Conservation (phyloP, 306 rosid genomes). For the Urtica urens region DNA sequence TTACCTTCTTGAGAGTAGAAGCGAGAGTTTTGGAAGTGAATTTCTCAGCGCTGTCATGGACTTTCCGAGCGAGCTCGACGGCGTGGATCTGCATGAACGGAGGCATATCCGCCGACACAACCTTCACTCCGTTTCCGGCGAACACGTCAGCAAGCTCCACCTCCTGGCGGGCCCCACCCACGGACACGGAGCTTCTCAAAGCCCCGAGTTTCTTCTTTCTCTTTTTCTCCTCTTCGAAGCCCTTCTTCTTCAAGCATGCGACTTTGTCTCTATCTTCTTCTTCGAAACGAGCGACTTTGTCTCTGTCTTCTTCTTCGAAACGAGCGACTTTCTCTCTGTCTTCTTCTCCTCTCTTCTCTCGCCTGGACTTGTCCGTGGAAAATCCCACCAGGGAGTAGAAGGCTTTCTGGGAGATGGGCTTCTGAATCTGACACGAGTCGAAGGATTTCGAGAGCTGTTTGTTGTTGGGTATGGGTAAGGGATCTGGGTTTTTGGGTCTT, state of each 20-base stretch:
- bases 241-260: too few species aligned
- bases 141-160: conserved; percentile 52
- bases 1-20: conserved; percentile 70
- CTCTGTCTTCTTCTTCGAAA: neutral
- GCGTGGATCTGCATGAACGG: conserved; percentile 99
- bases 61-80: conserved; percentile 71
- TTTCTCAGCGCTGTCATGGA: conserved; percentile 76
- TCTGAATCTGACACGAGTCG: conserved; percentile 25
- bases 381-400: conserved; percentile 5
- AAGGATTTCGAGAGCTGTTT: conserved; percentile 17
- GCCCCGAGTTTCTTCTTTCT: too few species aligned
- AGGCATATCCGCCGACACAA: conserved; percentile 87
- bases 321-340: neutral
- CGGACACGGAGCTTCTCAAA: too few species aligned
- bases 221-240: too few species aligned
- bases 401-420: conserved; percentile 16
- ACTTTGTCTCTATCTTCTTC: conserved; percentile 26
- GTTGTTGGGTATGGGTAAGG: conserved; percentile 8
- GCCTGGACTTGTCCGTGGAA: conserved; percentile 27
- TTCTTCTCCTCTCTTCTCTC: conserved; percentile 31
- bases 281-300: conserved; percentile 22
- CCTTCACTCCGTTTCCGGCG: conserved; percentile 62
- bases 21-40: conserved; percentile 92
- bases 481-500: conserved; percentile 24
- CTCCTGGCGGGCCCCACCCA: conserved; percentile 41